Evolutionary conservation across 2,329 filamentous ascomycete species (phyloP).

Genomic region (Fusarium pininemorale): DNA sequence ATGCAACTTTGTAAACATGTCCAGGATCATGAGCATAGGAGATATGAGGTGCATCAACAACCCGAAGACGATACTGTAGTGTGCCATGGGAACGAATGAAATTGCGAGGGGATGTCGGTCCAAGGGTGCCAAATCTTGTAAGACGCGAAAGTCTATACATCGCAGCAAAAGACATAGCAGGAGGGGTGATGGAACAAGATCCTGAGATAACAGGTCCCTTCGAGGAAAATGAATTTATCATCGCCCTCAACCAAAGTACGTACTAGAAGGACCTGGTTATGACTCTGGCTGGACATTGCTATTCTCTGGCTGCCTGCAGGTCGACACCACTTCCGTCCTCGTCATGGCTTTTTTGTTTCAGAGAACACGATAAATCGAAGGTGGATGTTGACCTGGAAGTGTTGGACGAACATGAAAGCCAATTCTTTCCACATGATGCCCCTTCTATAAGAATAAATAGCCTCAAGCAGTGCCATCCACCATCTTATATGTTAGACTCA

Average conservation of each 20-base stretch:
- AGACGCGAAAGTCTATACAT: not conserved
- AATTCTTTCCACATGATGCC: not conserved
- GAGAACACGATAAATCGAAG: fast-evolving
- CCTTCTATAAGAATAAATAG: not conserved
- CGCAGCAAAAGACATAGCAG: not conserved
- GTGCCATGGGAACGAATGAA: not conserved
- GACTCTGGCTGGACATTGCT: not conserved
- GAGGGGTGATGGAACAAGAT: no score
- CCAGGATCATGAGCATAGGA: not conserved
- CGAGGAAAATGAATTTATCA: not conserved
- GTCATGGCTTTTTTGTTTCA: not conserved
- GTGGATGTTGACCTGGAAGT: fast-evolving
- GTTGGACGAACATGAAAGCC: fast-evolving
- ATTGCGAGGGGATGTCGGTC: not conserved
- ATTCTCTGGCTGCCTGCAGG: not conserved
- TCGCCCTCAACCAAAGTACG: not conserved
- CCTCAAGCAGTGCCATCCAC: not conserved
- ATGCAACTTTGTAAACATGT: constrained; percentile 16
- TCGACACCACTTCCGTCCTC: not conserved
- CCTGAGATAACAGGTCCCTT: not conserved
- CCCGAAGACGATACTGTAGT: not conserved
- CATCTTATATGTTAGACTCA: no score
- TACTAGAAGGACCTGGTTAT: not conserved
- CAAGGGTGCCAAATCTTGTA: not conserved
- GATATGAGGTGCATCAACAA: not conserved